Evolutionary conservation across 129 eudicot genomes (phyloP).

Genomic region (Helianthus tuberosus): DNA sequence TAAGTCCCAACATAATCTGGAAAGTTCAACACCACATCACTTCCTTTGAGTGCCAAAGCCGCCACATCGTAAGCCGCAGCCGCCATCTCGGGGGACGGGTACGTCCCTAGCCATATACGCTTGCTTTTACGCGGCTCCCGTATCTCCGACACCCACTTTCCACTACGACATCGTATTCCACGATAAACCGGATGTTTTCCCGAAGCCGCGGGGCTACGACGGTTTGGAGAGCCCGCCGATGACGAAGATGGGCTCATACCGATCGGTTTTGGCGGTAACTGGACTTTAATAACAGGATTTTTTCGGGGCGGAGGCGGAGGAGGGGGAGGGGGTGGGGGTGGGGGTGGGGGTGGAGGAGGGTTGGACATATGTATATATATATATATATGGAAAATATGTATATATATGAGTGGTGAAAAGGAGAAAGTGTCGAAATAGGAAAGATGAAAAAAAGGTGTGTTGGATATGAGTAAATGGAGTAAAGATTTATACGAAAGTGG

Average conservation of each 20-base stretch:
- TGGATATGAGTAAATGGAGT: background rate
- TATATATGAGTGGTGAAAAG: background rate
- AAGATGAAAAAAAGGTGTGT: background rate
- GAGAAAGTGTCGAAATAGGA: background rate
- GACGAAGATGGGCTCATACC: constrained; percentile 28
- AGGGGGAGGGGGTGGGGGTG: background rate
- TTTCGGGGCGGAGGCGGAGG: background rate
- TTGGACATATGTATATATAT: constrained; percentile 22
- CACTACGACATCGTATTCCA: constrained; percentile 48
- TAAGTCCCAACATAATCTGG: constrained; percentile 21
- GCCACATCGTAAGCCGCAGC: constrained; percentile 60
- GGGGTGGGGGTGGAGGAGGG: constrained; percentile 23
- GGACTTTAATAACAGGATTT: constrained; percentile 14
- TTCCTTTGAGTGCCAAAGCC: constrained; percentile 44
- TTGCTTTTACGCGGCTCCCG: constrained; percentile 55
- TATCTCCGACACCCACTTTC: constrained; percentile 59
- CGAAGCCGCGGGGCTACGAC: constrained; percentile 18
- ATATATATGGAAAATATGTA: background rate
- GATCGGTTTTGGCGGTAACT: constrained; percentile 20
- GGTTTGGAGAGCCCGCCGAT: constrained; percentile 29
- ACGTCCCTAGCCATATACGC: constrained; percentile 57
- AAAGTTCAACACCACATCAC: constrained; percentile 41
- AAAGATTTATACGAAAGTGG: constrained; percentile 19
- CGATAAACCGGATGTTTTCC: constrained; percentile 40
- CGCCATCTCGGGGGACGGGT: constrained; percentile 56